These are phyloP conservation scores for Ophiorrhiza pumila DNA, from an alignment of 257 asterid species.

Conservation along the genomic window DNA sequence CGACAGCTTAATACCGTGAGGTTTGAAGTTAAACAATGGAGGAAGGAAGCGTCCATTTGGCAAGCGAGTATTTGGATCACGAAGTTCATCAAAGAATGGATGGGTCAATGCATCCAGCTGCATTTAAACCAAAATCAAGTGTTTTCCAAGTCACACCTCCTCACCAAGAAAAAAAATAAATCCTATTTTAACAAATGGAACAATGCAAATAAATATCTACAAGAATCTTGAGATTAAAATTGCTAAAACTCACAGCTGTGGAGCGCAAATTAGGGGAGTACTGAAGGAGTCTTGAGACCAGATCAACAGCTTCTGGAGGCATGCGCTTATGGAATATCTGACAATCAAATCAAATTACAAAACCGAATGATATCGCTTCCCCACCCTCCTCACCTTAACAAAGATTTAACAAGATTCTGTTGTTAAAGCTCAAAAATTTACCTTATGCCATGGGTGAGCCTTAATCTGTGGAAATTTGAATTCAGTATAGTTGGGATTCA, in stretches of 20 bases:
- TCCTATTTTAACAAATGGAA: background rate
- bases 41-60: constrained; percentile 62
- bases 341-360: background rate
- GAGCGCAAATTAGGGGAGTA: constrained; percentile 60
- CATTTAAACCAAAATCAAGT: constrained; percentile 5
- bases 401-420: background rate
- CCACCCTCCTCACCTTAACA: background rate
- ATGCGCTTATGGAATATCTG: constrained; percentile 58
- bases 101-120: constrained; percentile 55
- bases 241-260: constrained; percentile 43
- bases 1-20: constrained; percentile 39
- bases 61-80: constrained; percentile 47
- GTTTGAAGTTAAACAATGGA: constrained; percentile 55
- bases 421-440: constrained; percentile 2
- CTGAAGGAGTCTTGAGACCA: constrained; percentile 55
- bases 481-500: constrained; percentile 62
- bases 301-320: constrained; percentile 70
- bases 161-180: background rate
- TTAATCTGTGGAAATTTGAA: constrained; percentile 59
- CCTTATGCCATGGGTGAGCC: constrained; percentile 77
- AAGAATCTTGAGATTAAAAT: background rate
- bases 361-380: background rate
- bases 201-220: background rate
- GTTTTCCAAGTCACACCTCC: background rate
- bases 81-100: constrained; percentile 54